Evolutionary conservation across 1,284 basidiomycete species (phyloP), one percentile per base, ranked within the genome.

Genomic region (Cryptococcus wingfieldii): DNA sequence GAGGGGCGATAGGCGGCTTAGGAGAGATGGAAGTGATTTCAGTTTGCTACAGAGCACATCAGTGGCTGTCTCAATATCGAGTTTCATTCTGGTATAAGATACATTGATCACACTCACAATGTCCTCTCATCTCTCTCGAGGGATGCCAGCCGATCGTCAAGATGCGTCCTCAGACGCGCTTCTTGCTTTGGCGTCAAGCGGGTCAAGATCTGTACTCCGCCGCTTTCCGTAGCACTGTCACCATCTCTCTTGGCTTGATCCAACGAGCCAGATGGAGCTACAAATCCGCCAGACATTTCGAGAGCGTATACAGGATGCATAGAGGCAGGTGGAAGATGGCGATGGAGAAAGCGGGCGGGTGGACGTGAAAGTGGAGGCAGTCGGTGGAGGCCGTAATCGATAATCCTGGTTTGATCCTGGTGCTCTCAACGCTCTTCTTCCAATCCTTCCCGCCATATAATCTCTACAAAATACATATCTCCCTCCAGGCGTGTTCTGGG

Each of bases 71-170:
- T 27, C 3, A 5, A 16, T 12, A 34, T n/a, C 2, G 47, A 39
- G 14, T n/a, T 18, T 19, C 19, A 34, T 34, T 6, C 31, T 34
- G 31, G 31, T 6, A 34, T 34, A 34, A 2, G 31, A 5, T 34
- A 10, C 10, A 34, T 34, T 10, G 7, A 34, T 34, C 31, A 2
- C 8, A 60, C 67, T 49, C 42, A 70, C 71, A 59, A 56, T 44
- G 71, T 73, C 14, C 62, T 53, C 52, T 63, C 62, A 41, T 70
- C 67, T 42, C 71, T 56, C 48, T 71, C 70, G 5, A 71, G 59
- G 2, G 37, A 28, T 4, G 55, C 49, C 13, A 68, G 50, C 12
- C 52, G 53, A 27, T 62, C 65, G 58, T 71, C 69, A 38, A 71
- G 60, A 56, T 65, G 59, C 5, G 56, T 50, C 0, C 65, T 57